Evolutionary conservation across 805 yeast genomes (phyloP), one percentile per base, ranked within the genome.

Genomic region (Metschnikowia lachancei): DNA sequence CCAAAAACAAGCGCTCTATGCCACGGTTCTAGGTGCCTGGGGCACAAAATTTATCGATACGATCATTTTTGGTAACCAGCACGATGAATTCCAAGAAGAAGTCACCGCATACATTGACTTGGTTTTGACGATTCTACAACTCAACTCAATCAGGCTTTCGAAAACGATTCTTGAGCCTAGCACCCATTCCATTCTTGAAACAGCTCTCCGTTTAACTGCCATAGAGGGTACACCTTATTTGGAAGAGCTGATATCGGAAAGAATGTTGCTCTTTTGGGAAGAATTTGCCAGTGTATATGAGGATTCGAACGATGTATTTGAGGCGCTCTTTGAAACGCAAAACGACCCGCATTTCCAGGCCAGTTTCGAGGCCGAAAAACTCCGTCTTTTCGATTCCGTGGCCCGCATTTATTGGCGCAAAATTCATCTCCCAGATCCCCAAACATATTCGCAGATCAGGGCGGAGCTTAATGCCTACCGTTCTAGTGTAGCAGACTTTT

Each of bases 401-500:
- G 74, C 87, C 17, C 68, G 66, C 18, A 74, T 82, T 2, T 89
- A 87, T 63, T 84, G 94, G 83, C 68, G 72, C 2, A 88, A 89
- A 55, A 71, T 81, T 3, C 83, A 78, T 40, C 59, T 76, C 19
- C 70, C 69, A 14, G 71, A 69, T 31, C 59, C 62, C 4, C 56
- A 58, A 7, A 61, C 62, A 2, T 56, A 64, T 17, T 57, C 56
- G 19, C 64, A 67, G 9, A 59, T 60, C 20, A 62, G 69, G 47
- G 73, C 75, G 17, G 95, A 85, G 53, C 87, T 90, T 57, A 64
- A 66, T 18, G 75, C 80, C 20, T 92, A 81, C 63, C 75, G 97
- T 55, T 67, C 79, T 28, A 92, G 85, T 50, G 84, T 85, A 9
- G 77, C 84, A 1, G 98, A 94, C 55, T 72, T 91, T 32, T 78